Percentiles rank a stretch among this genome's conserved stretches.
These are phyloP conservation scores for Boletellus emodensis DNA, from an alignment of 768 basidiomycete species.

Conservation along the genomic window DNA sequence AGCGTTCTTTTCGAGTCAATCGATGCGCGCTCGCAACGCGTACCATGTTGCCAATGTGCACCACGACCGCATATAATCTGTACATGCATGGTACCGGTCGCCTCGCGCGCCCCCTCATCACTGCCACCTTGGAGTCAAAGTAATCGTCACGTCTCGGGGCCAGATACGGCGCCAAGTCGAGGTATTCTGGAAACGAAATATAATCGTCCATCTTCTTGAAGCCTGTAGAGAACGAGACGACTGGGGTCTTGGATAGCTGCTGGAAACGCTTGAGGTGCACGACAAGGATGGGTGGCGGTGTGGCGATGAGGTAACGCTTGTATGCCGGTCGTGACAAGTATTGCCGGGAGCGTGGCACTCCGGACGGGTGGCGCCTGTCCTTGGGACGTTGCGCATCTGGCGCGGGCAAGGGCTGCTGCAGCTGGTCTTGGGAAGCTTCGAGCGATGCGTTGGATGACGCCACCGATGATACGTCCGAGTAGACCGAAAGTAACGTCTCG, in stretches of 20 bases:
- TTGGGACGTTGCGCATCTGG: slow-evolving; percentile 20
- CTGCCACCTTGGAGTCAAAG: slow-evolving; percentile 40
- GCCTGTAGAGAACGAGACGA: slow-evolving; percentile 61
- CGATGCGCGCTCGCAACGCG: slow-evolving; percentile 21
- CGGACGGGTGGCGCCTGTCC: slow-evolving; percentile 32
- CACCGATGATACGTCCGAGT: slow-evolving; percentile 35
- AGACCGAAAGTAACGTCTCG: slow-evolving; percentile 27
- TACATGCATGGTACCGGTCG: slow-evolving; percentile 51
- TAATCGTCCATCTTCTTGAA: slow-evolving; percentile 92
- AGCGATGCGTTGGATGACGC: slow-evolving; percentile 31
- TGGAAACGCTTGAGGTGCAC: slow-evolving; percentile 95
- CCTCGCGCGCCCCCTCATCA: slow-evolving; percentile 22
- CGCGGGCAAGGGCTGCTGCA: slow-evolving; percentile 11
- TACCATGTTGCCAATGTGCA: slow-evolving; percentile 87
- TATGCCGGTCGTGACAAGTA: slow-evolving; percentile 80
- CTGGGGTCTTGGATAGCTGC: slow-evolving; percentile 63
- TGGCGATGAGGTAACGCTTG: slow-evolving; percentile 90
- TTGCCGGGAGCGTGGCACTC: slow-evolving; percentile 45
- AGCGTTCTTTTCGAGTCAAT: background rate
- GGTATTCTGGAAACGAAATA: slow-evolving; percentile 81
- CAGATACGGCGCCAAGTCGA: slow-evolving; percentile 84
- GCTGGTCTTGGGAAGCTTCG: slow-evolving; percentile 29
- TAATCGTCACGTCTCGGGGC: slow-evolving; percentile 77
- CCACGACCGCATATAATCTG: slow-evolving; percentile 75
- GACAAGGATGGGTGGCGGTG: slow-evolving; percentile 82